These are phyloP conservation scores for Chrysopogon serrulatus DNA, from an alignment of 176 grass and related monocot genomes.

Conservation along the genomic window DNA sequence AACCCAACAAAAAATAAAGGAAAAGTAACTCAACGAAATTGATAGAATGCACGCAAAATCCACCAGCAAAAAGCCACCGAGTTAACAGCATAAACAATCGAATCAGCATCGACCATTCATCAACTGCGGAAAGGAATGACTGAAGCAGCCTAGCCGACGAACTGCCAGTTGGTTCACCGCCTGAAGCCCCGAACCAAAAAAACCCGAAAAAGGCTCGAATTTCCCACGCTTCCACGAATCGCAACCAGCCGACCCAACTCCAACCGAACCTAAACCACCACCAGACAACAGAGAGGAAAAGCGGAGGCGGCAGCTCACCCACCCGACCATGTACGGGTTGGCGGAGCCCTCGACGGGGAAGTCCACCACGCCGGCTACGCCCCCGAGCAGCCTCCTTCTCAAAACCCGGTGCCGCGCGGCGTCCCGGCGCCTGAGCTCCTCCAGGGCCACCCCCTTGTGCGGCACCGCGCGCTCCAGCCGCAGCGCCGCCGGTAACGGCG, in stretches of 20 bases:
- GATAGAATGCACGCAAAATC: constrained; percentile 3
- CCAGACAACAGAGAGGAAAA: not conserved
- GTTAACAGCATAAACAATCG: not conserved
- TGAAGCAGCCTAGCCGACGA: not conserved
- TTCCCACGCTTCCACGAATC: constrained; percentile 5
- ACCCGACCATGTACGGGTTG: constrained; percentile 91
- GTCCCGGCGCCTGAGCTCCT: constrained; percentile 69
- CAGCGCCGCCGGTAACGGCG: constrained; percentile 29
- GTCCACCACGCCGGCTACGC: constrained; percentile 61
- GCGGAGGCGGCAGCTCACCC: constrained; percentile 36
- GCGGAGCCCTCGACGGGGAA: constrained; percentile 90
- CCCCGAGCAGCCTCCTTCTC: constrained; percentile 51
- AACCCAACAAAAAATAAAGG: not conserved
- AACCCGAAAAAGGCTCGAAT: not conserved
- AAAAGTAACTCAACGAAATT: not conserved
- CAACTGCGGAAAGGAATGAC: not conserved
- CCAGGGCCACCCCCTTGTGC: constrained; percentile 43
- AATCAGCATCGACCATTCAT: not conserved
- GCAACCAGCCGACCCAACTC: not conserved
- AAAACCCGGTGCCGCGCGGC: constrained; percentile 55
- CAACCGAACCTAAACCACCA: not conserved
- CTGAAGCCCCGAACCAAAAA: not conserved
- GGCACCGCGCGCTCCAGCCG: constrained; percentile 74
- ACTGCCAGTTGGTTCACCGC: not conserved
- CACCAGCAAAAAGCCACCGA: not conserved